phyloP scores from a whole-genome alignment of 2,329 filamentous ascomycete species.

The Penicillium vulpinum region DNA sequence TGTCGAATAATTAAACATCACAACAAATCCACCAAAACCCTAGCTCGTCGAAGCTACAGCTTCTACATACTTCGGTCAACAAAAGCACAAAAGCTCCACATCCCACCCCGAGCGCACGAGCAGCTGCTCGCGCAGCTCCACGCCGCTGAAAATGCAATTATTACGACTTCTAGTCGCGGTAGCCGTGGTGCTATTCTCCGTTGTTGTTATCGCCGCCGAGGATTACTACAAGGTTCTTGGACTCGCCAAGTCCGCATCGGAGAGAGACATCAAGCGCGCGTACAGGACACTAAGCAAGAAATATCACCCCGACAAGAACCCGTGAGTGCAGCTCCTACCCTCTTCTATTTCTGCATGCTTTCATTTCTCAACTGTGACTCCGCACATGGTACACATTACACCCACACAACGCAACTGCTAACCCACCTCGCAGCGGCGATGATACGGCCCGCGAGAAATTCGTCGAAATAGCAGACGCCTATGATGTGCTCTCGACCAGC shows the following conservation, averaged over 20 bases:
- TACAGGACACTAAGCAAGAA: slow-evolving; percentile 93
- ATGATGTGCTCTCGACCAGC: slow-evolving; percentile 81
- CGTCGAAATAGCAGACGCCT: slow-evolving; percentile 89
- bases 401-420: background rate
- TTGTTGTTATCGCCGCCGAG: slow-evolving; percentile 42
- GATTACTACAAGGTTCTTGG: slow-evolving; percentile 70
- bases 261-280: slow-evolving; percentile 88
- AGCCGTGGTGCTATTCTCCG: slow-evolving; percentile 40
- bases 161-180: slow-evolving; percentile 34
- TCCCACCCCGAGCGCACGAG: background rate
- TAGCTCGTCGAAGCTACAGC: background rate
- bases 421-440: slow-evolving; percentile 61
- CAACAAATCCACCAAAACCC: background rate
- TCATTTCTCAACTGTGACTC: background rate
- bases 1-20: background rate
- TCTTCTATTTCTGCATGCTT: background rate
- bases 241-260: slow-evolving; percentile 73
- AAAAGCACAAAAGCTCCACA: background rate
- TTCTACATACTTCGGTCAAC: background rate
- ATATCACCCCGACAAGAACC: slow-evolving; percentile 97
- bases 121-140: slow-evolving; percentile 21
- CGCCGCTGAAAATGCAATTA: slow-evolving; percentile 35
- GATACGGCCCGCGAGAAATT: slow-evolving; percentile 83
- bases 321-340: slow-evolving; percentile 57
- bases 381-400: background rate